Percentiles rank a stretch among this genome's conserved stretches.
Evolutionary conservation across 2,329 filamentous ascomycete genomes (phyloP).

Genomic region (Colletotrichum chrysophilum): DNA sequence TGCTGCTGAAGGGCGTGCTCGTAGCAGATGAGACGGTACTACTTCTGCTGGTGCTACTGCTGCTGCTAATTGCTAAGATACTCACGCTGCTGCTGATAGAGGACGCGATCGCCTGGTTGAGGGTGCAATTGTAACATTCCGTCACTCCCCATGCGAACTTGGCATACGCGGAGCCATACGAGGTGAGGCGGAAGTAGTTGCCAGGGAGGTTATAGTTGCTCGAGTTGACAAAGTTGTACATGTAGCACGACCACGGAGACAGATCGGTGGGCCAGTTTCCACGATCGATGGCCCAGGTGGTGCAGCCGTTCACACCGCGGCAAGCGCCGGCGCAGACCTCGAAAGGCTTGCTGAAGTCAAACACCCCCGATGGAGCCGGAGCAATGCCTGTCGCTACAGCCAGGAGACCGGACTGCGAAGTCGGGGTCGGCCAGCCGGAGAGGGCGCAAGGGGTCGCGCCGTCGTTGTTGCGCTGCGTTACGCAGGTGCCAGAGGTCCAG

Average conservation of each 20-base stretch:
- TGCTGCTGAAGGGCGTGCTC: neutral
- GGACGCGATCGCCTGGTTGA: neutral
- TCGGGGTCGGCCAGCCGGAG: slow-evolving; percentile 2
- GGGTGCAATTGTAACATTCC: neutral
- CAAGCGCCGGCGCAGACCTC: neutral
- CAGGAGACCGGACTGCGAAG: neutral
- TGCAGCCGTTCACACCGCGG: neutral
- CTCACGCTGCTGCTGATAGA: neutral
- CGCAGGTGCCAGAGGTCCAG: neutral
- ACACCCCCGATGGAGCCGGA: neutral
- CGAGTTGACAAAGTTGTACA: neutral
- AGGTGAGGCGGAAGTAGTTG: neutral
- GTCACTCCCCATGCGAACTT: neutral
- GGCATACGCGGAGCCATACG: neutral
- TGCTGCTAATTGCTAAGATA: neutral
- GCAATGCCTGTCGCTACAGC: neutral
- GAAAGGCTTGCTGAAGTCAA: neutral
- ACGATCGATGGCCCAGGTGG: neutral
- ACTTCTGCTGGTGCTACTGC: neutral
- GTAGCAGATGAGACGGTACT: neutral
- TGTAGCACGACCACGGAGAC: neutral
- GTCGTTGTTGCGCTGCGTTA: neutral
- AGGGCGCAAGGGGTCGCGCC: neutral
- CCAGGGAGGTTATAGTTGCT: neutral
- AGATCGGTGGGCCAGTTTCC: neutral